phyloP scores from a whole-genome alignment of 768 basidiomycete genomes.

The Mycena amicta region DNA sequence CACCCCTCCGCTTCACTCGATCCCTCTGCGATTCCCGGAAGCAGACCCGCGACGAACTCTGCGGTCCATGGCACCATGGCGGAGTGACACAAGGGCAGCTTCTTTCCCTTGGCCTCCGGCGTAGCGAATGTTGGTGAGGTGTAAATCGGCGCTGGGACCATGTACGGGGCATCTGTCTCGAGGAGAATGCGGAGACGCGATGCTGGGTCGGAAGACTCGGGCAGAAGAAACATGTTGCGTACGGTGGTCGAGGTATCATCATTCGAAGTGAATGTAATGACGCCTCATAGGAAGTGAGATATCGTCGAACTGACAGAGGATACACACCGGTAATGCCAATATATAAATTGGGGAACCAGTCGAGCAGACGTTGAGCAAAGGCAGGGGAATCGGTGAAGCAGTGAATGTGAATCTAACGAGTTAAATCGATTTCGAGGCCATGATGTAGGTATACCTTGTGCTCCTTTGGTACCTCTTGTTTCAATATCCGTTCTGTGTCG shows the following conservation, averaged over 20 bases:
- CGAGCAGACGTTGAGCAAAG: constrained; percentile 70
- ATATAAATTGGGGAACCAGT: constrained; percentile 78
- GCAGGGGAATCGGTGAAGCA: constrained; percentile 85
- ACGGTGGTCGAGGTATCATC: constrained; percentile 69
- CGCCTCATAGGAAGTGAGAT: constrained; percentile 45
- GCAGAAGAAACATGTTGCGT: constrained; percentile 46
- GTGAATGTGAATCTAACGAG: constrained; percentile 76
- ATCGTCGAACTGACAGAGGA: background rate
- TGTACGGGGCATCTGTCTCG: constrained; percentile 88
- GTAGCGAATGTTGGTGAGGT: constrained; percentile 37
- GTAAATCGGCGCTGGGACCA: constrained; percentile 81
- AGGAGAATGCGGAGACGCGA: constrained; percentile 56
- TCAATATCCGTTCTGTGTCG: constrained; percentile 79
- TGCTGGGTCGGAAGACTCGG: constrained; percentile 16
- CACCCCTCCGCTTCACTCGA: constrained; percentile 48
- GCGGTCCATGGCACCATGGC: constrained; percentile 90
- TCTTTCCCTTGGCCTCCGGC: constrained; percentile 53
- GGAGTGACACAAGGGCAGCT: constrained; percentile 71
- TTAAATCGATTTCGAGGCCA: background rate
- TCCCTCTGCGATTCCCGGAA: too few species aligned
- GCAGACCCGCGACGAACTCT: constrained; percentile 58
- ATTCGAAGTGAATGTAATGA: constrained; percentile 80
- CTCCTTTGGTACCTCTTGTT: constrained; percentile 70
- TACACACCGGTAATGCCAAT: constrained; percentile 77
- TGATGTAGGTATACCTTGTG: constrained; percentile 51